Evolutionary conservation across 2,329 filamentous ascomycete species (phyloP).

Genomic region (Trichoderma atroviride): DNA sequence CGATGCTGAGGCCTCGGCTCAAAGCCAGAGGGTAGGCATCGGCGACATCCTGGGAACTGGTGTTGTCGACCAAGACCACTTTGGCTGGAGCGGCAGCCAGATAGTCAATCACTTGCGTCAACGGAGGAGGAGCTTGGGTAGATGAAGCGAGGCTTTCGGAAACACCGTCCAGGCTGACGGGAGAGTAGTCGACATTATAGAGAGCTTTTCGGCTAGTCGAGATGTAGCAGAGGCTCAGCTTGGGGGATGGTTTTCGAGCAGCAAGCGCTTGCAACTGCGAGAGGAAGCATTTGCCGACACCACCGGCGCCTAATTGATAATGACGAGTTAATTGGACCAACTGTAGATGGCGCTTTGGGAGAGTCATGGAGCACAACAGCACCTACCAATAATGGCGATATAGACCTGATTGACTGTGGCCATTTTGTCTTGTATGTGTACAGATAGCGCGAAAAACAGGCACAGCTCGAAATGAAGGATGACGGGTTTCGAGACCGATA

Average conservation of each 20-base stretch:
- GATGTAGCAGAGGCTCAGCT: conserved; percentile 80
- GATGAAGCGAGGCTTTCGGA: conserved; percentile 67
- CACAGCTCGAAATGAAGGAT: conserved; percentile 30
- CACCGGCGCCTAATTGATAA: conserved; percentile 72
- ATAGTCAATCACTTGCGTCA: conserved; percentile 74
- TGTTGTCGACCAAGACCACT: conserved; percentile 91
- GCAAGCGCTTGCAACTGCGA: conserved; percentile 73
- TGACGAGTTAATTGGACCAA: conserved; percentile 27
- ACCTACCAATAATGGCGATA: conserved; percentile 56
- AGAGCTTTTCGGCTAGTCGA: conserved; percentile 83
- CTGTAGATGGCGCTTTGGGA: neutral
- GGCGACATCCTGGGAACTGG: conserved; percentile 84
- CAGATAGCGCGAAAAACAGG: neutral
- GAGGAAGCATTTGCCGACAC: conserved; percentile 90
- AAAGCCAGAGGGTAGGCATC: conserved; percentile 81
- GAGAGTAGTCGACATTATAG: conserved; percentile 71
- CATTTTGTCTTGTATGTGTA: conserved; percentile 38
- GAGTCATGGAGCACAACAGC: neutral
- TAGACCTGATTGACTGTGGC: conserved; percentile 51
- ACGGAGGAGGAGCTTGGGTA: conserved; percentile 64
- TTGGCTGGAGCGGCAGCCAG: conserved; percentile 76
- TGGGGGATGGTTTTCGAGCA: conserved; percentile 66
- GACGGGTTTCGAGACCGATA: conserved; percentile 40
- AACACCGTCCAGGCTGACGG: conserved; percentile 62
- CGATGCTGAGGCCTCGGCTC: conserved; percentile 79